phyloP scores from a whole-genome alignment of 805 yeast species.

The Myxozyma neotropica region DNA sequence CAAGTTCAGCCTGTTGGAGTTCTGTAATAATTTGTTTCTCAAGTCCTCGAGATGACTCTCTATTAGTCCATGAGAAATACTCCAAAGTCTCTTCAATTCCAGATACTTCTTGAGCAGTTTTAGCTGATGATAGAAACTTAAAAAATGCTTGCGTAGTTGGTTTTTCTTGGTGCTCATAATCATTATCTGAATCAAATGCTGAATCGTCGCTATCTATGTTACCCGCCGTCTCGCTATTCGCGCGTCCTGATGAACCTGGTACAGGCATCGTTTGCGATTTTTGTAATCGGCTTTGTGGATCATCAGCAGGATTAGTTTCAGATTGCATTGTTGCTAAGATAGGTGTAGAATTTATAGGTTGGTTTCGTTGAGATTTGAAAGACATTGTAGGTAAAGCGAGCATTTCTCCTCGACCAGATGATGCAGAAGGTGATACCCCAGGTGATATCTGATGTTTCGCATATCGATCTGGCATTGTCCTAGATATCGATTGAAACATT shows the following conservation, averaged over 20 bases:
- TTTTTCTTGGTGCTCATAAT: not conserved
- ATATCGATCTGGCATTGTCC: slow-evolving; percentile 25
- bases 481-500: slow-evolving; percentile 26
- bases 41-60: slow-evolving; percentile 63
- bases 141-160: slow-evolving; percentile 16
- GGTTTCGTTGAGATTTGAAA: slow-evolving; percentile 8
- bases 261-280: slow-evolving; percentile 6
- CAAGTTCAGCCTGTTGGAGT: slow-evolving; percentile 60
- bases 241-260: not conserved
- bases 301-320: not conserved
- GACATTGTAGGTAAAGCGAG: slow-evolving; percentile 5
- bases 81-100: slow-evolving; percentile 67
- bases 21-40: slow-evolving; percentile 61
- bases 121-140: slow-evolving; percentile 16
- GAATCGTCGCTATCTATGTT: not conserved
- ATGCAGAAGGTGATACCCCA: not conserved
- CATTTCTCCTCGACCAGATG: not conserved
- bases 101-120: slow-evolving; percentile 33
- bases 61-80: slow-evolving; percentile 74
- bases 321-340: not conserved
- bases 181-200: not conserved
- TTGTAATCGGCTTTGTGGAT: not conserved
- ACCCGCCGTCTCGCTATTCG: not conserved
- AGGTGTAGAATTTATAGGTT: slow-evolving; percentile 1
- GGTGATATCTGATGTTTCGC: slow-evolving; percentile 14